A percentile compares a stretch with the other conserved stretches of the same genome.
Conservation (phyloP, 129 eudicot species). For the Silybum marianum region DNA sequence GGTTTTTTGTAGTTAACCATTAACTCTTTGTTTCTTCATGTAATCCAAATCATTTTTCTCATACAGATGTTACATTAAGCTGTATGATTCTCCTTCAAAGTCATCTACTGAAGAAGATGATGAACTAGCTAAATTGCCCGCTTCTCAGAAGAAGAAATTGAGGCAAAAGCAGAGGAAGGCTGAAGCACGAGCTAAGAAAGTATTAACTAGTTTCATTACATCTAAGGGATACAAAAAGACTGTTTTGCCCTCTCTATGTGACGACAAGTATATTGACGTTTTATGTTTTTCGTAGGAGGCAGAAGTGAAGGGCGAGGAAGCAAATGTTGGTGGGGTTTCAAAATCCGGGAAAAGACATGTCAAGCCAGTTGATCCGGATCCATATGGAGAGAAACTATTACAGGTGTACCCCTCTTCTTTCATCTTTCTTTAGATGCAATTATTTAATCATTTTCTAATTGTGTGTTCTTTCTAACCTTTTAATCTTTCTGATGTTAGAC, state of each 20-base stretch:
- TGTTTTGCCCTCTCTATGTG: slow-evolving; percentile 8
- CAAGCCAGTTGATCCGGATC: slow-evolving; percentile 91
- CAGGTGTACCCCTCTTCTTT: slow-evolving; percentile 47
- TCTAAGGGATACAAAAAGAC: not conserved
- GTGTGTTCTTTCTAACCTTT: not conserved
- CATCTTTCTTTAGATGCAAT: slow-evolving; percentile 4
- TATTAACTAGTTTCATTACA: slow-evolving; percentile 31
- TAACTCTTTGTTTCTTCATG: not conserved
- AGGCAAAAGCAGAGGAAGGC: slow-evolving; percentile 97
- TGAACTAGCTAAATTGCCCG: slow-evolving; percentile 75
- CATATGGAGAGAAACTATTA: slow-evolving; percentile 81
- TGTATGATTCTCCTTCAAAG: slow-evolving; percentile 90
- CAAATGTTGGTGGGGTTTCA: slow-evolving; percentile 56
- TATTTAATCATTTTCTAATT: not conserved
- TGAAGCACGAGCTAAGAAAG: slow-evolving; percentile 94
- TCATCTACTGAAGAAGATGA: slow-evolving; percentile 83
- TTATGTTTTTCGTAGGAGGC: slow-evolving; percentile 62
- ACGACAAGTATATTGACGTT: slow-evolving; percentile 6
- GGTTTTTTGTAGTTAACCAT: not conserved
- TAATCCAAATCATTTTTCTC: slow-evolving; percentile 6
- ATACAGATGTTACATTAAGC: slow-evolving; percentile 85
- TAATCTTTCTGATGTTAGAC: slow-evolving; percentile 43
- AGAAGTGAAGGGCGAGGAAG: slow-evolving; percentile 82
- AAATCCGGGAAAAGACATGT: slow-evolving; percentile 71
- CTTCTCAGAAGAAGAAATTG: slow-evolving; percentile 92